Percentiles rank a stretch among this genome's conserved stretches.
phyloP scores from a whole-genome alignment of 352 stramenopile genomes.

The Aphanomyces invadans region DNA sequence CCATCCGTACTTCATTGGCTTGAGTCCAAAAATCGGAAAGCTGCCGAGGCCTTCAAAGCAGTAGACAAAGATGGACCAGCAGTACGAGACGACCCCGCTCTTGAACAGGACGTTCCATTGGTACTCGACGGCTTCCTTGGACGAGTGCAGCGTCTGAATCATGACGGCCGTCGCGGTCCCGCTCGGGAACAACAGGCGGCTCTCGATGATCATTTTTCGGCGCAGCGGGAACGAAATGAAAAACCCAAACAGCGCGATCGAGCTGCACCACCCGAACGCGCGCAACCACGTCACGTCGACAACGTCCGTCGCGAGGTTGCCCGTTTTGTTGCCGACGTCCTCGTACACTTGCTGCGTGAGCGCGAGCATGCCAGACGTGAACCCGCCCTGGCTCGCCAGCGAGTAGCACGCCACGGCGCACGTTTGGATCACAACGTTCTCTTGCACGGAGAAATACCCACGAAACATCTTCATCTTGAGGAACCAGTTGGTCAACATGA shows the following conservation, averaged over 20 bases:
- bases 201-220: slow-evolving; percentile 21
- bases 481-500: slow-evolving; percentile 3
- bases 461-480: not conserved
- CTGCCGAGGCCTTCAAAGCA: slow-evolving; percentile 13
- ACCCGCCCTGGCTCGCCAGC: slow-evolving; percentile 10
- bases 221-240: slow-evolving; percentile 24
- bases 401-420: slow-evolving; percentile 9
- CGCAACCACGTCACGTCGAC: slow-evolving; percentile 14
- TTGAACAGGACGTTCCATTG: slow-evolving; percentile 22
- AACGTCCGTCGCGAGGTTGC: slow-evolving; percentile 14
- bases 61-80: slow-evolving; percentile 16
- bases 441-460: slow-evolving; percentile 12
- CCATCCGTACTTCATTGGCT: slow-evolving; percentile 6
- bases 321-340: slow-evolving; percentile 14
- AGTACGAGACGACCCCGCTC: slow-evolving; percentile 4
- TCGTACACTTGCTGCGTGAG: slow-evolving; percentile 13
- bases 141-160: slow-evolving; percentile 21
- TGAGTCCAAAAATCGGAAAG: slow-evolving; percentile 18
- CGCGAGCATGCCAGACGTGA: slow-evolving; percentile 12
- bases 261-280: slow-evolving; percentile 18
- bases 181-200: slow-evolving; percentile 4
- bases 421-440: slow-evolving; percentile 24
- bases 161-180: slow-evolving; percentile 18
- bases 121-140: slow-evolving; percentile 18
- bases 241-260: slow-evolving; percentile 21